Evolutionary conservation across 495 filamentous ascomycete species (phyloP).

Genomic region (Jackrogersella multiformis): DNA sequence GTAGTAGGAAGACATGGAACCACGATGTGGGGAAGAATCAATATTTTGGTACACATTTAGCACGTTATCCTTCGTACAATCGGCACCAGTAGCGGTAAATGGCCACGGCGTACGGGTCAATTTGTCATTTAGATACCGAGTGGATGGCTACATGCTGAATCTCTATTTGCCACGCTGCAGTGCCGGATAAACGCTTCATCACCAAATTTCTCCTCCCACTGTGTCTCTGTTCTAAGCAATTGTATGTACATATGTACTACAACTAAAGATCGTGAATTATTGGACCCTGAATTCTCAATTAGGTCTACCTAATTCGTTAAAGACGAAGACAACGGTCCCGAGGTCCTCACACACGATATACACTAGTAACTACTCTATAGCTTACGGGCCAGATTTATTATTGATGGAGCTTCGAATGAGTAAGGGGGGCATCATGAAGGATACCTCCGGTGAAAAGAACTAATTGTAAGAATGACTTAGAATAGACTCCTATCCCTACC

Average conservation of each 20-base stretch:
- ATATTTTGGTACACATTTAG: slow-evolving; percentile 12
- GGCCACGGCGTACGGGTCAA: slow-evolving; percentile 35
- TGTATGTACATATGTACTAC: neutral
- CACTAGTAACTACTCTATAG: too few species aligned
- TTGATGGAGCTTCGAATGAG: neutral
- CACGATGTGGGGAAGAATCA: slow-evolving; percentile 37
- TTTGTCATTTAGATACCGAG: slow-evolving; percentile 36
- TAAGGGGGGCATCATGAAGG: slow-evolving; percentile 1
- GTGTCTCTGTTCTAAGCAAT: slow-evolving; percentile 8
- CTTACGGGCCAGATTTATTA: neutral
- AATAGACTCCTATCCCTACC: slow-evolving; percentile 2
- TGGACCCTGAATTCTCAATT: slow-evolving; percentile 20
- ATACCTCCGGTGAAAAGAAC: neutral
- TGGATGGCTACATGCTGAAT: slow-evolving; percentile 38
- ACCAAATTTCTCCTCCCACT: slow-evolving; percentile 28
- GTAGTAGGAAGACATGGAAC: too few species aligned
- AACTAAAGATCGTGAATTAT: neutral
- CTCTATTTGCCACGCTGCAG: slow-evolving; percentile 41
- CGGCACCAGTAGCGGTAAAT: slow-evolving; percentile 48
- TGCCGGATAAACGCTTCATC: slow-evolving; percentile 47
- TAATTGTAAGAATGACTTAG: neutral
- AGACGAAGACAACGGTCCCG: too few species aligned
- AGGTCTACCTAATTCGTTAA: neutral
- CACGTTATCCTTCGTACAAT: slow-evolving; percentile 27
- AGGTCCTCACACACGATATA: too few species aligned